A percentile compares a stretch with the other conserved stretches of the same genome.
These are phyloP conservation scores for Parathielavia hyrcaniae DNA, from an alignment of 495 filamentous ascomycete genomes.

Conservation along the genomic window DNA sequence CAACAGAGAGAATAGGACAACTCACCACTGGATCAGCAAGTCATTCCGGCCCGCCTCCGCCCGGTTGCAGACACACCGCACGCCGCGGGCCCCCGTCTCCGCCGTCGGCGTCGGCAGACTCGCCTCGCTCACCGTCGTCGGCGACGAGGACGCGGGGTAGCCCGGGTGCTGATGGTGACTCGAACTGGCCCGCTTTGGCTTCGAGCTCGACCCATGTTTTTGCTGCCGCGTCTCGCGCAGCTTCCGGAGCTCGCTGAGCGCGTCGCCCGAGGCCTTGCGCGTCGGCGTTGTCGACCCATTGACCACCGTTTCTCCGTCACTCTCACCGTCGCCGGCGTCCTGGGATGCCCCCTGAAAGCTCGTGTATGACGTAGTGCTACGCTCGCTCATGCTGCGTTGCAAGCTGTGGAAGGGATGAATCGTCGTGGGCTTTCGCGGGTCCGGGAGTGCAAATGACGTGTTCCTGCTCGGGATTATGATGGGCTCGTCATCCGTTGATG, in stretches of 20 bases:
- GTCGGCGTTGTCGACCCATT: conserved; percentile 33
- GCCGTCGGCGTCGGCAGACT: conserved; percentile 62
- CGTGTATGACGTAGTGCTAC: conserved; percentile 37
- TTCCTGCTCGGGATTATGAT: conserved; percentile 59
- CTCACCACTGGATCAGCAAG: conserved; percentile 80
- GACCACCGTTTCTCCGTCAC: conserved; percentile 54
- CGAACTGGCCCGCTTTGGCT: conserved; percentile 23
- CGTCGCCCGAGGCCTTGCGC: conserved; percentile 34
- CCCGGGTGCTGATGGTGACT: conserved; percentile 23
- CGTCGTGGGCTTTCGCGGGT: conserved; percentile 42
- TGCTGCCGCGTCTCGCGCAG: conserved; percentile 61
- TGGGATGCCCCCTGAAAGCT: conserved; percentile 32
- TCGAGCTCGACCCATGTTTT: conserved; percentile 33
- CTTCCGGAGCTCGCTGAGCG: conserved; percentile 62
- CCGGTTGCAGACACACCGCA: conserved; percentile 69
- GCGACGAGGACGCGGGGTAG: conserved; percentile 41
- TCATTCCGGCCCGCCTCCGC: conserved; percentile 48
- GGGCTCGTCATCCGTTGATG: conserved; percentile 60
- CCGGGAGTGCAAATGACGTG: conserved; percentile 55
- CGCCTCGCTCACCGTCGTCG: conserved; percentile 61
- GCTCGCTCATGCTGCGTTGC: conserved; percentile 43
- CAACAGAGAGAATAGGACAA: conserved; percentile 9
- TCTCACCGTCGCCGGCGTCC: conserved; percentile 48
- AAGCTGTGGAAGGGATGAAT: conserved; percentile 51
- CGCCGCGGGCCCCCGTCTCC: conserved; percentile 49